phyloP scores from a whole-genome alignment of 768 basidiomycete genomes.

The Kwoniella sp. region DNA sequence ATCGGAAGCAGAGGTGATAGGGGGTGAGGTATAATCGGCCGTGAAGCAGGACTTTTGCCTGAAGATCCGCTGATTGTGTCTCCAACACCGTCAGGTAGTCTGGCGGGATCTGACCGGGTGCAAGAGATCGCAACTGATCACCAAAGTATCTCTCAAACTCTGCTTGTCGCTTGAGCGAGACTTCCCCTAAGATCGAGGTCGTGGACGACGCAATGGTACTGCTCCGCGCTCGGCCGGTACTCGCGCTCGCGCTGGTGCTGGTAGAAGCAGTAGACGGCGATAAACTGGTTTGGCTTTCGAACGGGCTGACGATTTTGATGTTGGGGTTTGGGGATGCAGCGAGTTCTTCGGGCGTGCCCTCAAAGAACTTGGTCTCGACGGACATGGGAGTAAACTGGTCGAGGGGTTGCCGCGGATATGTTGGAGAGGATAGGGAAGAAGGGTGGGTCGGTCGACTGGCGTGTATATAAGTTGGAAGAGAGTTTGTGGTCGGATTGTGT shows the following conservation, averaged over 20 bases:
- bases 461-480: neutral
- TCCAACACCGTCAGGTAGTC: constrained; percentile 31
- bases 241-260: neutral
- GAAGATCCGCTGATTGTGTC: constrained; percentile 38
- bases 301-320: neutral
- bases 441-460: neutral
- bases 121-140: no score
- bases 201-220: neutral
- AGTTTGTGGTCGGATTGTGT: neutral
- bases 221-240: neutral
- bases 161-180: neutral
- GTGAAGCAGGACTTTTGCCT: constrained; percentile 32
- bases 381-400: neutral
- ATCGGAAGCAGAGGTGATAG: constrained; percentile 38
- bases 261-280: neutral
- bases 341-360: constrained; percentile 1
- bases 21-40: constrained; percentile 35
- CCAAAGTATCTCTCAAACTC: neutral
- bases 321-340: neutral
- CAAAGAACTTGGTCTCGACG: neutral
- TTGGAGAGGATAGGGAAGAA: no score
- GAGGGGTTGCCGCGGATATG: no score
- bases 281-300: neutral
- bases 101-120: constrained; percentile 1
- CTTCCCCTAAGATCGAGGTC: neutral